Conservation (phyloP, 192 early-diverging fungal species). For the Linnemannia schmuckeri region DNA sequence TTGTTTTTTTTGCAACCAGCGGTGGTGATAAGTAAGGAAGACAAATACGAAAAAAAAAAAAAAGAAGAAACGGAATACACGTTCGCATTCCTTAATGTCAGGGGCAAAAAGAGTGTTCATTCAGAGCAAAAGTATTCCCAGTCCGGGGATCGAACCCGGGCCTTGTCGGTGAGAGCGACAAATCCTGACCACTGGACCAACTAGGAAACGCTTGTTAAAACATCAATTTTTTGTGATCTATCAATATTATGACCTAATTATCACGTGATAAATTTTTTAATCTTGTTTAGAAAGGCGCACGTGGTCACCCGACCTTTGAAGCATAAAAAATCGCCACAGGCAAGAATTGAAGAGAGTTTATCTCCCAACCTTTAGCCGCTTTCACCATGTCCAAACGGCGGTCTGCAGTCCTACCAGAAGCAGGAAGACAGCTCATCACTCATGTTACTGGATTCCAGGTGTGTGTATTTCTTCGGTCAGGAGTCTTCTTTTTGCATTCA, state of each 20-base stretch:
- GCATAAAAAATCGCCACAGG: background rate
- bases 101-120: background rate
- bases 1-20: too few relatives aligned
- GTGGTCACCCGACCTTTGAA: background rate
- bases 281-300: background rate
- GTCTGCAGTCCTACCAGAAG: conserved; percentile 9
- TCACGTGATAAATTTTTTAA: too few relatives aligned
- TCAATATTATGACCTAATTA: too few relatives aligned
- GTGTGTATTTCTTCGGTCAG: background rate
- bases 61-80: too few relatives aligned
- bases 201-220: conserved; percentile 18
- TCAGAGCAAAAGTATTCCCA: conserved; percentile 27
- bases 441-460: conserved; percentile 42
- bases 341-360: background rate
- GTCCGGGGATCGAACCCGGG: conserved; percentile 60
- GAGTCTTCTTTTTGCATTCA: background rate
- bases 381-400: conserved; percentile 24
- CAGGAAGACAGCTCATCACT: conserved; percentile 27
- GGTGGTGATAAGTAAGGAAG: too few relatives aligned
- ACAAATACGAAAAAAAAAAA: too few relatives aligned
- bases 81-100: background rate
- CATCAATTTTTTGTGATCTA: background rate
- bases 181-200: conserved; percentile 59
- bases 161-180: conserved; percentile 61
- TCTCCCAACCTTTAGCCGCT: background rate